phyloP scores from a whole-genome alignment of 306 rosid genomes.

The Vicia faba region DNA sequence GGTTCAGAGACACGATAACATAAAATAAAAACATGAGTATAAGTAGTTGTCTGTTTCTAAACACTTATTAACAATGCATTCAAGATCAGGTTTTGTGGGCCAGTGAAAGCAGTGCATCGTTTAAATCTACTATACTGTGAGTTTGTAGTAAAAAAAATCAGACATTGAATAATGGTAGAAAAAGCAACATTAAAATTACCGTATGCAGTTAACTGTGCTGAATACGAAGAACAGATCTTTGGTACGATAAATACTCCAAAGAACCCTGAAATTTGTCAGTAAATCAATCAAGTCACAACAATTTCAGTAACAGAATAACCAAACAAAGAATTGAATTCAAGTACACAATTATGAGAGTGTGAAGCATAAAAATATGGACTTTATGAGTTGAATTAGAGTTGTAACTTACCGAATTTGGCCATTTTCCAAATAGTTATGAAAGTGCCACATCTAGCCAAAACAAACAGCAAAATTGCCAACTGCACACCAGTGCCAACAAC shows the following conservation, averaged over 20 bases:
- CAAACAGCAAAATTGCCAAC: conserved; percentile 84
- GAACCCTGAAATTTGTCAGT: conserved; percentile 74
- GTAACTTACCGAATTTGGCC: conserved; percentile 59
- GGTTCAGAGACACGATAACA: neutral
- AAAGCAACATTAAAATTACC: conserved; percentile 56
- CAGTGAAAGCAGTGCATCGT: conserved; percentile 28
- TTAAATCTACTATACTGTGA: neutral
- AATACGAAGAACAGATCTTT: conserved; percentile 69
- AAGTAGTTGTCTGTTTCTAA: too few species aligned
- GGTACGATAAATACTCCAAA: conserved; percentile 83
- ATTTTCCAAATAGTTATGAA: conserved; percentile 85
- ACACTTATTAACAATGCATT: neutral
- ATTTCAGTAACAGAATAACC: neutral
- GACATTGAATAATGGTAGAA: neutral
- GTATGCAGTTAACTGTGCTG: conserved; percentile 67
- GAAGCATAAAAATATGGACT: too few species aligned
- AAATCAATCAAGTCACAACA: neutral
- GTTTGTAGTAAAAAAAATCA: neutral
- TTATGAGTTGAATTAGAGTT: too few species aligned
- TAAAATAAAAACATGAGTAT: conserved; percentile 2
- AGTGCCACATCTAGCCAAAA: conserved; percentile 88
- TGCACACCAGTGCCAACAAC: conserved; percentile 43
- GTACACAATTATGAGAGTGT: too few species aligned
- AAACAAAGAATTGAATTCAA: too few species aligned
- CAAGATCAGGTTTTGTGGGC: conserved; percentile 29